Evolutionary conservation across 768 basidiomycete species (phyloP).

Genomic region (Phlebiopsis gigantea): DNA sequence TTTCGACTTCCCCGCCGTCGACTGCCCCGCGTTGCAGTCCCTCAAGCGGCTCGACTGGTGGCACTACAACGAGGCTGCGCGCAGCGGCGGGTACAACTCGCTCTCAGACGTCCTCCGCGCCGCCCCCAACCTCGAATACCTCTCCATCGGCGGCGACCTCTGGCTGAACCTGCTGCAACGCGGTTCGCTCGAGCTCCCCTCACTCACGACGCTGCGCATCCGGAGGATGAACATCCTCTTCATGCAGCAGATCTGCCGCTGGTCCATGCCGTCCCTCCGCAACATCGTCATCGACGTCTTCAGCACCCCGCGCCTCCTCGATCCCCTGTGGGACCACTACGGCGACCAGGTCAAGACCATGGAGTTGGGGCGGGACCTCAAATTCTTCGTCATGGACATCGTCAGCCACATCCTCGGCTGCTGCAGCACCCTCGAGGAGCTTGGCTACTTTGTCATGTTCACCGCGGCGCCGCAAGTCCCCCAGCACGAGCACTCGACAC

Average conservation of each 20-base stretch:
- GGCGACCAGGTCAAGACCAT: conserved; percentile 47
- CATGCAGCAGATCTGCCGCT: conserved; percentile 41
- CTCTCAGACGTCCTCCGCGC: conserved; percentile 44
- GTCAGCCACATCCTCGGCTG: conserved; percentile 40
- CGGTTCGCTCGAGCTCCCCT: conserved; percentile 33
- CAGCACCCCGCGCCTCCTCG: conserved; percentile 29
- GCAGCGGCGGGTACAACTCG: conserved; percentile 63
- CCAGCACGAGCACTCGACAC: conserved; percentile 18
- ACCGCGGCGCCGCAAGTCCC: conserved; percentile 13
- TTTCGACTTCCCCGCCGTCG: conserved; percentile 50
- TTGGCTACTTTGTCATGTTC: conserved; percentile 44
- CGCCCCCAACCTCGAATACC: conserved; percentile 53
- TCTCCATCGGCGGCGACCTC: conserved; percentile 44
- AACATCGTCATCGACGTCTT: conserved; percentile 50
- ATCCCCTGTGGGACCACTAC: conserved; percentile 43
- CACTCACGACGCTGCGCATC: conserved; percentile 50
- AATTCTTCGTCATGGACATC: conserved; percentile 47
- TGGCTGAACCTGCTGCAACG: conserved; percentile 17
- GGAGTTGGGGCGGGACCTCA: conserved; percentile 54
- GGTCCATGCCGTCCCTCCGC: conserved; percentile 49
- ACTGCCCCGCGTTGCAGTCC: conserved; percentile 39
- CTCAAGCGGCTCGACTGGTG: conserved; percentile 68
- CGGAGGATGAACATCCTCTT: conserved; percentile 43
- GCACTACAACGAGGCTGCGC: conserved; percentile 49
- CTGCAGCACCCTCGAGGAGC: conserved; percentile 40